Base-by-base conservation (phyloP, 2,329 filamentous ascomycete genomes). In the Cadophora sp. region DNA sequence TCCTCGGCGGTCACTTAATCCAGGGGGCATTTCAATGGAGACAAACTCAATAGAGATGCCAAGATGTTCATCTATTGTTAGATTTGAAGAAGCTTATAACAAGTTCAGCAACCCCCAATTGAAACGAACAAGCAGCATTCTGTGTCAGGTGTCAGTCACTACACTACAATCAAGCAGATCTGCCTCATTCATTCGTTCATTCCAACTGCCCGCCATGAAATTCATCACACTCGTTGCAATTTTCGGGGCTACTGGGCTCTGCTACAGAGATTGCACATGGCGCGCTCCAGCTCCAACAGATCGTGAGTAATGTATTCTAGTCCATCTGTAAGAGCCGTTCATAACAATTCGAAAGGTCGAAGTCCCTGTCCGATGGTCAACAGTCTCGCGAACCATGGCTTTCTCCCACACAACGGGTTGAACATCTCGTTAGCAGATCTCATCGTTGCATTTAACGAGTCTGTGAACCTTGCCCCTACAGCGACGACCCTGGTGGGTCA, bases 301-400 rank as follows among this genome's bases (percentile, higher is more conserved):
- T 62, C 59, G 59, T 62, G 31, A 50, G 40, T 48, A 5, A n/a
- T n/a, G 8, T 14, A 2, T 6, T 46, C 19, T 27, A 31, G 4
- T 3, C 53, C 12, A 34, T 11, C 31, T 11, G 5, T 5, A 34
- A 34, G 5, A 34, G 11, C 5, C 31, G 11, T 34, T 58, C 9
- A 7, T 27, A 29, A 29, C n/a, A 31, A 6, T 34, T 58, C 26
- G 26, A 60, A 27, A 71, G 69, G 59, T 12, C 69, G 69, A 37
- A 55, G 62, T 61, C 74, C 81, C 34, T 82, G 80, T 55, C 80
- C 81, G 1, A 80, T 80, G 68, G 70, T 82, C 60, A 82, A 82
- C 65, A 76, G 79, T 1, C 77, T 82, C 16, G 79, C 80, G 11
- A 82, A 82, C 65, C 78, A 83, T 43, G 79, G 78, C 7, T 81